Evolutionary conservation across 1,284 basidiomycete genomes (phyloP).

Genomic region (Tranzscheliella williamsii): DNA sequence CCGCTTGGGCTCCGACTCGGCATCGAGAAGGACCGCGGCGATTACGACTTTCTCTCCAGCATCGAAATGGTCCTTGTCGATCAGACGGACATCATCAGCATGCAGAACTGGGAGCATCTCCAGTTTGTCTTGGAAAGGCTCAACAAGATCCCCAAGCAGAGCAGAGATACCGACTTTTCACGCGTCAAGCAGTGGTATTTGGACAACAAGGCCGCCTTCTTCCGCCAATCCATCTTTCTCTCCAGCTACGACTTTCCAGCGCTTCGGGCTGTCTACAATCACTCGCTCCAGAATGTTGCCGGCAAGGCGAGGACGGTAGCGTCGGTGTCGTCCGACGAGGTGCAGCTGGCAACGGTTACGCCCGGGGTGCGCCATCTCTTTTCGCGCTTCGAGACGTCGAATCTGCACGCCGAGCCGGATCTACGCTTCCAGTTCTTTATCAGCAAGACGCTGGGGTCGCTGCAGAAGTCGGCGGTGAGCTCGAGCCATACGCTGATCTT

Average conservation of each 20-base stretch:
- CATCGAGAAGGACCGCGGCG: slow-evolving; percentile 82
- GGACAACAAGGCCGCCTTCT: slow-evolving; percentile 75
- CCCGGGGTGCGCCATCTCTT: slow-evolving; percentile 67
- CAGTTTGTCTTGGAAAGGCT: slow-evolving; percentile 83
- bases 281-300: slow-evolving; percentile 75
- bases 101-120: slow-evolving; percentile 99
- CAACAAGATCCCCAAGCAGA: slow-evolving; percentile 87
- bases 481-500: slow-evolving; percentile 85
- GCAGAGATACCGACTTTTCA: slow-evolving; percentile 92
- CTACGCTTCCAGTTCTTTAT: slow-evolving; percentile 84
- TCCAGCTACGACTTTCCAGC: slow-evolving; percentile 89
- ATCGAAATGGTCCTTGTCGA: slow-evolving; percentile 93
- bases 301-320: slow-evolving; percentile 69
- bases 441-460: slow-evolving; percentile 76
- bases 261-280: slow-evolving; percentile 76
- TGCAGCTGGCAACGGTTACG: slow-evolving; percentile 24
- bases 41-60: slow-evolving; percentile 85
- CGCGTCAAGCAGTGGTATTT: slow-evolving; percentile 97
- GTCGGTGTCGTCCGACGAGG: slow-evolving; percentile 2
- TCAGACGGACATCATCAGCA: slow-evolving; percentile 86
- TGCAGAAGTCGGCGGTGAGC: slow-evolving; percentile 88
- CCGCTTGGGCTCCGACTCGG: slow-evolving; percentile 87
- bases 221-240: slow-evolving; percentile 87
- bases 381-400: slow-evolving; percentile 73
- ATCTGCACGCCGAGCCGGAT: slow-evolving; percentile 79